Conservation (phyloP, 108 stramenopile species). For the Cyclotella kingstonii region DNA sequence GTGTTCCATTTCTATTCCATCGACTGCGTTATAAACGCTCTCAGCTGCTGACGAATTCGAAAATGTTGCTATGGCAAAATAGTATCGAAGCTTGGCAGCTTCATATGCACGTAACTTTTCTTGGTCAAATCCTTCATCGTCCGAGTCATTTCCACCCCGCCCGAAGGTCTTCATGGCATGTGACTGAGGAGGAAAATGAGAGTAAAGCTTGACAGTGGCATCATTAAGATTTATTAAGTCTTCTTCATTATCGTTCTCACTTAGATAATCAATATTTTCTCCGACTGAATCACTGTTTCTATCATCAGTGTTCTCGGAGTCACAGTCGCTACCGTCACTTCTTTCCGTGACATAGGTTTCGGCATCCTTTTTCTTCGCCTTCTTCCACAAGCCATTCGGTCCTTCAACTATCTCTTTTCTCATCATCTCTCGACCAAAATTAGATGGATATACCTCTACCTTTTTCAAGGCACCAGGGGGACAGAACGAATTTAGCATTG, state of each 20-base stretch:
- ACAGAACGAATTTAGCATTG: constrained; percentile 84
- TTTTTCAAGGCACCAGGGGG: constrained; percentile 68
- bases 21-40: constrained; percentile 81
- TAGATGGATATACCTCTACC: constrained; percentile 84
- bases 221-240: constrained; percentile 34
- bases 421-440: constrained; percentile 90
- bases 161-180: constrained; percentile 25
- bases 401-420: constrained; percentile 79
- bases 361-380: constrained; percentile 35
- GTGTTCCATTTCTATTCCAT: constrained; percentile 96
- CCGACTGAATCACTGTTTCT: constrained; percentile 18
- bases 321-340: constrained; percentile 22
- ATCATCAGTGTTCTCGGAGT: constrained; percentile 15
- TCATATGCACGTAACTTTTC: constrained; percentile 95
- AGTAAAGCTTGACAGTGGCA: constrained; percentile 40
- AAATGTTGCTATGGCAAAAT: constrained; percentile 93
- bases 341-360: too few species aligned
- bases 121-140: constrained; percentile 76
- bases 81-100: constrained; percentile 92
- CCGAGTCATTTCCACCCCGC: constrained; percentile 3
- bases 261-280: constrained; percentile 18
- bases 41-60: constrained; percentile 71
- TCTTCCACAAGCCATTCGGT: constrained; percentile 76
- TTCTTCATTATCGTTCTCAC: constrained; percentile 35
- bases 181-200: constrained; percentile 42